Percentiles rank a stretch among this genome's conserved stretches.
Evolutionary conservation across 2,329 filamentous ascomycete genomes (phyloP).

Genomic region (Arthrobotrys entomopaga): DNA sequence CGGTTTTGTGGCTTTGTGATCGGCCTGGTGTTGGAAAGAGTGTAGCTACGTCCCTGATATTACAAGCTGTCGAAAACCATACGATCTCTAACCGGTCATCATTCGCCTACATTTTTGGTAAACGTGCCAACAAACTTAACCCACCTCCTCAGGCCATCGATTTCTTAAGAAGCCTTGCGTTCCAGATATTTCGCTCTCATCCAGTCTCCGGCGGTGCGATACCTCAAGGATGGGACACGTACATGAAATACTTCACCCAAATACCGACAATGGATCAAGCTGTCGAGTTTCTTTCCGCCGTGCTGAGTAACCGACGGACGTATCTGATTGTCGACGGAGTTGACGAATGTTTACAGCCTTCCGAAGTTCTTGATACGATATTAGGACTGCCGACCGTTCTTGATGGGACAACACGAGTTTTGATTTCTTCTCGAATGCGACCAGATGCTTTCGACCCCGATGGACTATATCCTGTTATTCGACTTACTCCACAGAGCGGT

Average conservation of each 20-base stretch:
- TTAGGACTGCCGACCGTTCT: slow-evolving; percentile 46
- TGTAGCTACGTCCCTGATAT: slow-evolving; percentile 46
- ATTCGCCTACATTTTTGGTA: slow-evolving; percentile 51
- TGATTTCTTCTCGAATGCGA: slow-evolving; percentile 54
- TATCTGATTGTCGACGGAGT: slow-evolving; percentile 53
- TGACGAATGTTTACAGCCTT: slow-evolving; percentile 51
- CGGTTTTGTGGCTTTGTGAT: slow-evolving; percentile 52
- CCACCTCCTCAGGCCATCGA: slow-evolving; percentile 49
- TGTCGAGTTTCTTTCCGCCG: slow-evolving; percentile 45
- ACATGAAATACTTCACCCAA: slow-evolving; percentile 31
- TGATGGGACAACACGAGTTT: slow-evolving; percentile 40
- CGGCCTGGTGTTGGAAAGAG: slow-evolving; percentile 50
- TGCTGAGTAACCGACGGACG: slow-evolving; percentile 39
- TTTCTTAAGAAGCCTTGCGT: slow-evolving; percentile 50
- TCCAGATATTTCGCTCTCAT: slow-evolving; percentile 40
- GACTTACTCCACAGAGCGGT: slow-evolving; percentile 38
- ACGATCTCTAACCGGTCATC: slow-evolving; percentile 17
- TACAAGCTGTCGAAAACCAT: slow-evolving; percentile 50
- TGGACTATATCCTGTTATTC: slow-evolving; percentile 48
- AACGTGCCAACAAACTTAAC: slow-evolving; percentile 53
- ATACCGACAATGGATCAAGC: slow-evolving; percentile 46
- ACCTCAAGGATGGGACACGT: slow-evolving; percentile 42
- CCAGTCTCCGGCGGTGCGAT: slow-evolving; percentile 8
- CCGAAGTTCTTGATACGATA: slow-evolving; percentile 49
- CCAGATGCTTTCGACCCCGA: slow-evolving; percentile 52